Percentiles rank a stretch among this genome's conserved stretches.
phyloP scores from a whole-genome alignment of 495 filamentous ascomycete genomes.

The Neurospora sp. region DNA sequence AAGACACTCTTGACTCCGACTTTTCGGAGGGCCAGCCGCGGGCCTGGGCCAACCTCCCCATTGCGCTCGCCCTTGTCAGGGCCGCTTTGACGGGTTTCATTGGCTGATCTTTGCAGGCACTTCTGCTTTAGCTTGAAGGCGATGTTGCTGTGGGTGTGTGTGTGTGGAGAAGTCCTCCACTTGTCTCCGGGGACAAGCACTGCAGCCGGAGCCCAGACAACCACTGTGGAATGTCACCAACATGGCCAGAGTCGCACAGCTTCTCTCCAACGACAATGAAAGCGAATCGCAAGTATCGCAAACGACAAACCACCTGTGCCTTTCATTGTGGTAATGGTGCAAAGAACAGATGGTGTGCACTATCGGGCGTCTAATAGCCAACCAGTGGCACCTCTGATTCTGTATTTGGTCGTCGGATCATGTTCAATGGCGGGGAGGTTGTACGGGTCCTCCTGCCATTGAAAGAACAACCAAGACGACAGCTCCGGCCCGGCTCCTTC shows the following conservation, averaged over 20 bases:
- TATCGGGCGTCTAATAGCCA: neutral
- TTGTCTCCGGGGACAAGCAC: neutral
- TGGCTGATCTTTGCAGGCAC: neutral
- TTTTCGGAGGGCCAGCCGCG: constrained; percentile 1
- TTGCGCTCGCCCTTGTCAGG: neutral
- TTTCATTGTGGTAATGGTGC: neutral
- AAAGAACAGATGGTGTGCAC: neutral
- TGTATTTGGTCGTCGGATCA: neutral
- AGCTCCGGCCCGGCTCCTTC: neutral
- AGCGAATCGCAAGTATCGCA: neutral
- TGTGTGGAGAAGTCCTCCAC: neutral
- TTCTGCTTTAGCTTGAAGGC: neutral
- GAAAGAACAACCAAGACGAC: neutral
- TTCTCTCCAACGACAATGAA: neutral
- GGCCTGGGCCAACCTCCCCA: constrained; percentile 1
- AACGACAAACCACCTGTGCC: neutral
- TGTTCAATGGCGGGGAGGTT: neutral
- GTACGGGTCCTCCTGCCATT: neutral
- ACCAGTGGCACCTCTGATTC: neutral
- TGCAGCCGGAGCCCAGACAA: neutral
- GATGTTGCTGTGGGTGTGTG: neutral
- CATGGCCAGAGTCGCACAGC: neutral
- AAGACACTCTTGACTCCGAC: neutral
- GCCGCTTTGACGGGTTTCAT: neutral
- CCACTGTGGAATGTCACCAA: neutral